These are phyloP conservation scores for Xerocomus minutiporus DNA, from an alignment of 1,284 basidiomycete genomes.

Conservation along the genomic window DNA sequence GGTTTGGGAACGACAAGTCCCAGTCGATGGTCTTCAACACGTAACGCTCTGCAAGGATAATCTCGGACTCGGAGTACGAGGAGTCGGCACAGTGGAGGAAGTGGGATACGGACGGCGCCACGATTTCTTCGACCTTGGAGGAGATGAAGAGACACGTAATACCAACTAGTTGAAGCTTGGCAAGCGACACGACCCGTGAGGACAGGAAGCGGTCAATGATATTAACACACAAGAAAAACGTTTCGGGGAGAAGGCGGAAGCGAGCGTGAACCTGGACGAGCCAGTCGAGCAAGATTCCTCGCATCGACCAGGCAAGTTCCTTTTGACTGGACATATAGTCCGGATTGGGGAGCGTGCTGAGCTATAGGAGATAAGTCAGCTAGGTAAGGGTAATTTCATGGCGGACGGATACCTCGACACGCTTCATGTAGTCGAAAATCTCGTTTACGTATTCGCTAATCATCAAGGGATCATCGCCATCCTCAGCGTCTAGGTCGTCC, in stretches of 20 bases:
- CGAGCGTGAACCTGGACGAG: constrained; percentile 93
- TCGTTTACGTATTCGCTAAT: constrained; percentile 95
- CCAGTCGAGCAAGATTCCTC: constrained; percentile 95
- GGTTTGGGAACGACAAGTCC: constrained; percentile 60
- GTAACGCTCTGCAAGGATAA: constrained; percentile 91
- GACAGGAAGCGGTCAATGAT: constrained; percentile 97
- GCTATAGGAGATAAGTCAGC: constrained; percentile 39
- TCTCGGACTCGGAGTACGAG: constrained; percentile 83
- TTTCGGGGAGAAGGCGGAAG: constrained; percentile 93
- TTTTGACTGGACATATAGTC: constrained; percentile 90
- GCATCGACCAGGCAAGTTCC: constrained; percentile 92
- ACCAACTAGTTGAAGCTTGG: constrained; percentile 94
- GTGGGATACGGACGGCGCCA: constrained; percentile 85
- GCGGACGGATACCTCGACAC: constrained; percentile 50
- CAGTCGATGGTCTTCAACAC: constrained; percentile 66
- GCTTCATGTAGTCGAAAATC: constrained; percentile 90
- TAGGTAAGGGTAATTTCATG: not conserved
- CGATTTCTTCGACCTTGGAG: constrained; percentile 94
- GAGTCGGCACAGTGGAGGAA: constrained; percentile 88
- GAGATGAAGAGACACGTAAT: constrained; percentile 92
- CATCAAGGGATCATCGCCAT: constrained; percentile 94
- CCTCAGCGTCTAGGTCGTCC: constrained; percentile 92
- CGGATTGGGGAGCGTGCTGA: constrained; percentile 79
- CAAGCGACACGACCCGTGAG: constrained; percentile 82
- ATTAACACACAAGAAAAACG: constrained; percentile 92